These are phyloP conservation scores for Gossypium australe DNA, from an alignment of 345 rosid genomes.

Conservation along the genomic window DNA sequence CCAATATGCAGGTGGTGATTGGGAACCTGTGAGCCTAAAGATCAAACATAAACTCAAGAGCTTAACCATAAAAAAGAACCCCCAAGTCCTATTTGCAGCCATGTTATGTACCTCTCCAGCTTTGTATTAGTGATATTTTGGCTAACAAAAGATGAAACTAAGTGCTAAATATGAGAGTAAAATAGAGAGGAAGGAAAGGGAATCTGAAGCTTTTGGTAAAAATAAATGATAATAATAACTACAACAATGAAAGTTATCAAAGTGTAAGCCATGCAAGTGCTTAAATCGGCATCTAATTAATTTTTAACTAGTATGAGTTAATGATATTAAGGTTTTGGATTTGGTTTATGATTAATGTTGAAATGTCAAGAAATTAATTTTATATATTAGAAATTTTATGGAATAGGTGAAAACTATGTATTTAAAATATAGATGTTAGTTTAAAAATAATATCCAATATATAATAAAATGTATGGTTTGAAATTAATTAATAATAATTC, in stretches of 20 bases:
- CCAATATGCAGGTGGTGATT: neutral
- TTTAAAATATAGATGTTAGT: too few relatives aligned
- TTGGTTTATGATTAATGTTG: neutral
- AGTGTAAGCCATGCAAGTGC: conserved; percentile 10
- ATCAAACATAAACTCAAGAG: neutral
- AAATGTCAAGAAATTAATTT: neutral
- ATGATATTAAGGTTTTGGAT: neutral
- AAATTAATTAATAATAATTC: too few relatives aligned
- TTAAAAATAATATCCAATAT: too few relatives aligned
- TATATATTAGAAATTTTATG: neutral
- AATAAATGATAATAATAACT: neutral
- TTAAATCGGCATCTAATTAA: neutral
- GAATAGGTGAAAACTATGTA: too few relatives aligned
- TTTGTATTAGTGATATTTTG: neutral
- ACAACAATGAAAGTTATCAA: neutral
- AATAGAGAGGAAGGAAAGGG: neutral
- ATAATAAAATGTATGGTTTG: too few relatives aligned
- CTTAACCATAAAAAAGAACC: neutral
- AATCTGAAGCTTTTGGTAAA: neutral
- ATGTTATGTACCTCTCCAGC: neutral
- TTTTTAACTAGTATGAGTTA: neutral
- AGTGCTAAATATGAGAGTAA: neutral
- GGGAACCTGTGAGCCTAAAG: neutral
- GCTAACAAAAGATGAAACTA: neutral
- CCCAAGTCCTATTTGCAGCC: conserved; percentile 1